Percentiles rank a stretch among this genome's conserved stretches.
These are phyloP conservation scores for Claviceps humidiphila DNA, from an alignment of 2,329 filamentous ascomycete genomes.

Conservation along the genomic window DNA sequence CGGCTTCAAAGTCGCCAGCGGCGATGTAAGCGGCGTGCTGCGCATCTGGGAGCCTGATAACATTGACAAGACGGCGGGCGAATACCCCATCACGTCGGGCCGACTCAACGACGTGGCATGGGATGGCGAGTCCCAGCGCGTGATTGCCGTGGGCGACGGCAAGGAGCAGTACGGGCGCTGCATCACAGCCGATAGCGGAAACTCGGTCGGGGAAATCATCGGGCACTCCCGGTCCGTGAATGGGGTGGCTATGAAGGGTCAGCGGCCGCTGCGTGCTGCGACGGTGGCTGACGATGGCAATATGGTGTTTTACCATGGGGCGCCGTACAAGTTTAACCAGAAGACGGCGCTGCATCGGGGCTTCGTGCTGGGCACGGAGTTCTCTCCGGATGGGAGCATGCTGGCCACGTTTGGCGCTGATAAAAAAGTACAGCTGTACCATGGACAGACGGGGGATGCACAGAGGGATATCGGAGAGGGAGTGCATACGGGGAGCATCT, in stretches of 20 bases:
- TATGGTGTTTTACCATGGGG: constrained; percentile 84
- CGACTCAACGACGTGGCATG: constrained; percentile 94
- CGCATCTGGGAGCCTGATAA: constrained; percentile 88
- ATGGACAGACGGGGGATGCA: constrained; percentile 86
- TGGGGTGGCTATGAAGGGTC: constrained; percentile 75
- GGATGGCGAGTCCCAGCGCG: constrained; percentile 92
- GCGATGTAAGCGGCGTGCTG: constrained; percentile 72
- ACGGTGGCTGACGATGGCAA: constrained; percentile 84
- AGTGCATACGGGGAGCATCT: constrained; percentile 87
- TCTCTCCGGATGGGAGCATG: constrained; percentile 72
- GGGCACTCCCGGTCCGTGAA: constrained; percentile 90
- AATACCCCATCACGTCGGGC: constrained; percentile 88
- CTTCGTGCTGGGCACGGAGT: constrained; percentile 77
- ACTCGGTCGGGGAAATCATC: constrained; percentile 86
- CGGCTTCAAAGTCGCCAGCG: constrained; percentile 88
- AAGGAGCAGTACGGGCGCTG: constrained; percentile 89
- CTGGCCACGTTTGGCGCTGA: constrained; percentile 90
- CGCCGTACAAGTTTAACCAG: constrained; percentile 91
- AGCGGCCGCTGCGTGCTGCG: constrained; percentile 79
- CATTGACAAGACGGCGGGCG: constrained; percentile 74
- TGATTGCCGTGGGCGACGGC: constrained; percentile 92
- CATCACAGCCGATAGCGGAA: constrained; percentile 90
- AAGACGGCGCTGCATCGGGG: constrained; percentile 72
- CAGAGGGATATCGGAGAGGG: constrained; percentile 65
- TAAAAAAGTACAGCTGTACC: constrained; percentile 82